A percentile compares a stretch with the other conserved stretches of the same genome.
Evolutionary conservation across 2,329 filamentous ascomycete genomes (phyloP).

Genomic region (Escovopsis sp.): DNA sequence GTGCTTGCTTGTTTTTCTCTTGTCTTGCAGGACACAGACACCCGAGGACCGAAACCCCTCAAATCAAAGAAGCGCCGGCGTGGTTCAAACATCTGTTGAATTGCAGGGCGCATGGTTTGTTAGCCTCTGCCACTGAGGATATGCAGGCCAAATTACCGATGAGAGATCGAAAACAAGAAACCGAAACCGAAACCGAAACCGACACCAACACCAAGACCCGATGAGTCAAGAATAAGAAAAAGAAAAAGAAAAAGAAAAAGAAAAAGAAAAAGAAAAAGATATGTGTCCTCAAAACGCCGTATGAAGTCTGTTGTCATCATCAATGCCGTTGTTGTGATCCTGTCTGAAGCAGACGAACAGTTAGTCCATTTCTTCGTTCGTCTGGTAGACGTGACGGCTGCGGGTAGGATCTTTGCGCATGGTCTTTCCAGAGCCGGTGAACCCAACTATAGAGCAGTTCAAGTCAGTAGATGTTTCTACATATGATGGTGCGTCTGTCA

Average conservation of each 20-base stretch:
- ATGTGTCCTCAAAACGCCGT: conserved; percentile 10
- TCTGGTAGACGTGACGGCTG: conserved; percentile 72
- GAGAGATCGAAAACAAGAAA: too few relatives aligned
- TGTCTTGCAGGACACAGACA: too few relatives aligned
- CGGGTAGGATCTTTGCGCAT: conserved; percentile 88
- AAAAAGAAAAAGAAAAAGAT: conserved; percentile 16
- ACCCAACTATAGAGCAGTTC: conserved; percentile 54
- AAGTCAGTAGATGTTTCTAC: conserved; percentile 6
- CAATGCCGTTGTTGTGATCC: conserved; percentile 6
- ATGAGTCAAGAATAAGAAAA: conserved; percentile 8
- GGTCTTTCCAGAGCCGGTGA: conserved; percentile 84
- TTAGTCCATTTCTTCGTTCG: conserved; percentile 60
- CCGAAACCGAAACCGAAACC: too few relatives aligned
- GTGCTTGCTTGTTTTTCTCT: too few relatives aligned
- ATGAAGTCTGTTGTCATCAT: neutral
- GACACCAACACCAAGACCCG: too few relatives aligned
- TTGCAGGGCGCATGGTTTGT: conserved; percentile 15
- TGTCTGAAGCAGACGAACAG: conserved; percentile 13
- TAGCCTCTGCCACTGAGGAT: conserved; percentile 27
- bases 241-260: conserved; percentile 14
- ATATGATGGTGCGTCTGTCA: neutral
- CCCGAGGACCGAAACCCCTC: too few relatives aligned
- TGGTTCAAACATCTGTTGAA: conserved; percentile 5
- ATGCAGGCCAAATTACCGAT: conserved; percentile 20
- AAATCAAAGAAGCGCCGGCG: neutral